Conservation (phyloP, 768 basidiomycete genomes). For the Tulasnella sp. region DNA sequence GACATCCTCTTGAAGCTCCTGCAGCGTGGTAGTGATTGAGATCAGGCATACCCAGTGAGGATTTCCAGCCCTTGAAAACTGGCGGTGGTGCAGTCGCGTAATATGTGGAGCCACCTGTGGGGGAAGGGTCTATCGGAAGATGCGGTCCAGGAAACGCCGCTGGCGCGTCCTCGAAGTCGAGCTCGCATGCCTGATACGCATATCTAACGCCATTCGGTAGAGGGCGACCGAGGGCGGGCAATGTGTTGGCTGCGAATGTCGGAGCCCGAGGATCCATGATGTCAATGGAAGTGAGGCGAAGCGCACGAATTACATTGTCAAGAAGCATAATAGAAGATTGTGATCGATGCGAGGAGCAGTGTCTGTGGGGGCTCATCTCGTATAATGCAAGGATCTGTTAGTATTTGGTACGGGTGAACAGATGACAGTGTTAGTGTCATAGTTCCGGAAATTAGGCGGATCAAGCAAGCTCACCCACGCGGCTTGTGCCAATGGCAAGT, state of each 20-base stretch:
- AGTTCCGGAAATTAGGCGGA: not conserved
- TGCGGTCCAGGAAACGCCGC: no score
- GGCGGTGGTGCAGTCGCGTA: no score
- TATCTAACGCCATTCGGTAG: not conserved
- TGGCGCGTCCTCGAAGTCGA: not conserved
- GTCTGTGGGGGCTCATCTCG: conserved; percentile 9
- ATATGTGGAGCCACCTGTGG: not conserved
- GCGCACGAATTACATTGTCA: not conserved
- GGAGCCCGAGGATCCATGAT: not conserved
- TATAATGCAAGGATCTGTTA: conserved; percentile 7
- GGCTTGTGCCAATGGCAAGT: conserved; percentile 3
- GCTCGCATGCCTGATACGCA: not conserved
- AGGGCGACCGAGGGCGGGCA: not conserved
- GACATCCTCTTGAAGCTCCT: conserved; percentile 9
- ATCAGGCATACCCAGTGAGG: no score
- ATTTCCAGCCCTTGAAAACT: no score
- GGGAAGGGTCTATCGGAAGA: not conserved
- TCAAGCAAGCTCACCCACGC: conserved; percentile 1
- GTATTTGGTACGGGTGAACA: not conserved
- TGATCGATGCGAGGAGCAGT: not conserved
- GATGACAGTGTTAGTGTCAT: not conserved
- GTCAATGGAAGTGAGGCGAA: conserved; percentile 1
- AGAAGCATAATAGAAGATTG: not conserved
- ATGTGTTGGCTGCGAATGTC: not conserved
- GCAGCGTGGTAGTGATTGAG: not conserved